These are phyloP conservation scores for Astrephomene gubernaculifera DNA, from an alignment of 139 green algal species.

Conservation along the genomic window DNA sequence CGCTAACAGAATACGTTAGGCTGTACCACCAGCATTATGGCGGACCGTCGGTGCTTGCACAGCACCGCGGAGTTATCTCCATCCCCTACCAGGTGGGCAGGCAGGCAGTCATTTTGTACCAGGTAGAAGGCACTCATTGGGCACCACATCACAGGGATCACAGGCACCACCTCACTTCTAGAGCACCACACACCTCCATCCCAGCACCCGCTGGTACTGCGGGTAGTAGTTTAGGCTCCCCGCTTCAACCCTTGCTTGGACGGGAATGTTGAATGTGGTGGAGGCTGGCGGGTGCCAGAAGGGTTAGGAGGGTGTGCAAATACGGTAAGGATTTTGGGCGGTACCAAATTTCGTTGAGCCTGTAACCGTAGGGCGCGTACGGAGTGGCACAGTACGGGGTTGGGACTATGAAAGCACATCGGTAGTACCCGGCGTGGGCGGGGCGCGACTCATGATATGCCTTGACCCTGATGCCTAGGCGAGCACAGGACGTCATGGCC, in stretches of 20 bases:
- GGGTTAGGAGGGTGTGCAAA: no score
- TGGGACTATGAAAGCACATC: no score
- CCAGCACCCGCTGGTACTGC: no score
- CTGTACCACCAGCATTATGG: conserved; percentile 14
- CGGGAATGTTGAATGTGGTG: background rate
- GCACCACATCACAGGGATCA: background rate
- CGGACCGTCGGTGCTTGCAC: conserved; percentile 9
- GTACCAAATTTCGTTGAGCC: no score
- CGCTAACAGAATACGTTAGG: background rate
- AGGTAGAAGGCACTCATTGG: background rate
- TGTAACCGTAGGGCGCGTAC: no score
- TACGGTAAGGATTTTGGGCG: no score
- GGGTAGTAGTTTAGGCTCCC: no score
- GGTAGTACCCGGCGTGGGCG: no score
- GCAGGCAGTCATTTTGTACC: background rate
- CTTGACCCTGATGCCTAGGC: background rate
- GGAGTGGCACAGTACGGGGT: no score
- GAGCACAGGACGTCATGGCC: background rate
- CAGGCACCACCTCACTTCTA: background rate
- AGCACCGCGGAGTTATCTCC: conserved; percentile 18
- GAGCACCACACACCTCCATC: no score
- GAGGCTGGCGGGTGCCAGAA: background rate
- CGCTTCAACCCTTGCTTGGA: no score
- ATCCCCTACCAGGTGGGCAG: conserved; percentile 24
- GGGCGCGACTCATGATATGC: no score